Conservation (phyloP, 768 basidiomycete species). For the Kondoa subrosea region DNA sequence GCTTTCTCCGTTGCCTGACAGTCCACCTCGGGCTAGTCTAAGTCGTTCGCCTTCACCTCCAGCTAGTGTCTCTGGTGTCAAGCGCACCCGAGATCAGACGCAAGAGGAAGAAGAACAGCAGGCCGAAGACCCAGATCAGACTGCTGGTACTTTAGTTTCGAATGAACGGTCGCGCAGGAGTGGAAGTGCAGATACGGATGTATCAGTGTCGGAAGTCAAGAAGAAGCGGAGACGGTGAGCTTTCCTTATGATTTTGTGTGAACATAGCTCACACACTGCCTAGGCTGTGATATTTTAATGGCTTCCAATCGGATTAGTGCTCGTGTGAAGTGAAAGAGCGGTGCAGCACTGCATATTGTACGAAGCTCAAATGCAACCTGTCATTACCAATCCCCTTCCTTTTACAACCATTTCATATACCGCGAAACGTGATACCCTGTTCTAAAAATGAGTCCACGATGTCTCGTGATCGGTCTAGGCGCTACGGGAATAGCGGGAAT, state of each 20-base stretch:
- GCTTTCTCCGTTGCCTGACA: neutral
- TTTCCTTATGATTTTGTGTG: too few species aligned
- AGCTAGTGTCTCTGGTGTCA: neutral
- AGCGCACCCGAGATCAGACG: neutral
- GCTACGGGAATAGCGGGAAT: neutral
- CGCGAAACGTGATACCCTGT: neutral
- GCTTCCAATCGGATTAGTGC: too few species aligned
- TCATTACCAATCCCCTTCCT: too few species aligned
- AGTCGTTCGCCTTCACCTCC: neutral
- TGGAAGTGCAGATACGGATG: constrained; percentile 1
- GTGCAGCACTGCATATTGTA: too few species aligned
- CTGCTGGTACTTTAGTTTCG: too few species aligned
- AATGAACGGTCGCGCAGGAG: too few species aligned
- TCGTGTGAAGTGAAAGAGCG: too few species aligned
- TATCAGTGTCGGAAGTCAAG: constrained; percentile 16
- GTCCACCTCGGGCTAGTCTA: neutral
- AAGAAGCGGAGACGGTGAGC: constrained; percentile 8
- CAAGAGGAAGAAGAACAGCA: neutral
- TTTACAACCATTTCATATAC: too few species aligned
- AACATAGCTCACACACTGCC: too few species aligned
- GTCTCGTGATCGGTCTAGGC: neutral
- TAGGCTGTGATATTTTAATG: too few species aligned
- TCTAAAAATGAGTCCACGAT: neutral
- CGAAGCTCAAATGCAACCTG: too few species aligned
- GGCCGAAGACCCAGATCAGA: neutral